These are phyloP conservation scores for Wickerhamiella galacta DNA, from an alignment of 805 yeast genomes.

Conservation along the genomic window DNA sequence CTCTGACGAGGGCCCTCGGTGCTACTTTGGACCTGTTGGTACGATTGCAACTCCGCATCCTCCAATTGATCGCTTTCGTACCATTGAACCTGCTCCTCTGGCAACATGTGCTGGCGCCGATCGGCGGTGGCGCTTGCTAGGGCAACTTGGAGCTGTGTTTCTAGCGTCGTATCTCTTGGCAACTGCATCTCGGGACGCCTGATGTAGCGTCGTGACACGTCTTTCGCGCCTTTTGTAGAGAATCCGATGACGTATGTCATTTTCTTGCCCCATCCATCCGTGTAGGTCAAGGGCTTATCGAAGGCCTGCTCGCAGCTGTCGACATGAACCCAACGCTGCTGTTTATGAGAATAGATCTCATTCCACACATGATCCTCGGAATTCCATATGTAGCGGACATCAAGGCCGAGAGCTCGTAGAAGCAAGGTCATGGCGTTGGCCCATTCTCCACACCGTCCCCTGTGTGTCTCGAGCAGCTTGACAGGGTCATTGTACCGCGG, in stretches of 20 bases:
- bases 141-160: constrained; percentile 15
- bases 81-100: constrained; percentile 13
- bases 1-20: constrained; percentile 44
- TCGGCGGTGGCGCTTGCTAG: constrained; percentile 19
- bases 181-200: constrained; percentile 26
- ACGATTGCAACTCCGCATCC: constrained; percentile 16
- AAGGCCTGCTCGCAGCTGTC: constrained; percentile 79
- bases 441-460: constrained; percentile 94
- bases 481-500: constrained; percentile 62
- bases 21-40: constrained; percentile 7
- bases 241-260: constrained; percentile 80
- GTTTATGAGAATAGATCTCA: constrained; percentile 52
- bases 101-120: constrained; percentile 7
- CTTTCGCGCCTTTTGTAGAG: constrained; percentile 39
- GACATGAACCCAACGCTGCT: constrained; percentile 62
- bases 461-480: constrained; percentile 40
- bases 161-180: constrained; percentile 32
- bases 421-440: constrained; percentile 66
- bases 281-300: constrained; percentile 65
- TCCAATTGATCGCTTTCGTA: constrained; percentile 14
- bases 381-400: constrained; percentile 68
- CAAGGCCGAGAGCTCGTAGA: constrained; percentile 46
- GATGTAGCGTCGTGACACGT: constrained; percentile 57
- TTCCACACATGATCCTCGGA: constrained; percentile 92
- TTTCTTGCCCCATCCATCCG: constrained; percentile 79